Conservation (phyloP, 2,329 filamentous ascomycete species). For the Phaeoacremonium minimum region DNA sequence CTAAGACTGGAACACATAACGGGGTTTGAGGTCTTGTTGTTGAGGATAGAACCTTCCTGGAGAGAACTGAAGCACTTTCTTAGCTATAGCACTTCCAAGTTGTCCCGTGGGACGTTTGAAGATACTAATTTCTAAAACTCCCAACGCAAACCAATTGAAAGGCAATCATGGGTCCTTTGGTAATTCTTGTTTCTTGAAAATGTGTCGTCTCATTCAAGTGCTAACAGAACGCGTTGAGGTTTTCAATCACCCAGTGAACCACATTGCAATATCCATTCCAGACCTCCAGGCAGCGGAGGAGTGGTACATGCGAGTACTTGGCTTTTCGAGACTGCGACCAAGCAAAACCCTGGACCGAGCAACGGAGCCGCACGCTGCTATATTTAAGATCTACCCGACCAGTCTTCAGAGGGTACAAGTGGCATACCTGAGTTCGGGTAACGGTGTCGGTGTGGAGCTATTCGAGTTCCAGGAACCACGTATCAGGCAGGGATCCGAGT, state of each 20-base stretch:
- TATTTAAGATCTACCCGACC: slow-evolving; percentile 23
- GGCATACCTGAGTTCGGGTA: slow-evolving; percentile 23
- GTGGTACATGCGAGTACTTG: slow-evolving; percentile 1
- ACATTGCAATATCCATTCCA: slow-evolving; percentile 2
- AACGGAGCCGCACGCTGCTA: slow-evolving; percentile 16
- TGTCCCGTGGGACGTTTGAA: too few relatives aligned
- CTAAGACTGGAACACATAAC: too few relatives aligned
- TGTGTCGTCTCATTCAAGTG: too few relatives aligned
- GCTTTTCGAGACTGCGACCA: not conserved
- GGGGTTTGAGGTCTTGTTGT: too few relatives aligned
- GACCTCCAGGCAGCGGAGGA: slow-evolving; percentile 1
- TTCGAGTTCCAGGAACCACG: slow-evolving; percentile 24
- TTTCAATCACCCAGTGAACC: slow-evolving; percentile 1
- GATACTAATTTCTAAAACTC: too few relatives aligned
- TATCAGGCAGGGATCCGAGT: slow-evolving; percentile 5
- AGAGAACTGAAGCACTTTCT: too few relatives aligned
- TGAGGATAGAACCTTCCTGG: too few relatives aligned
- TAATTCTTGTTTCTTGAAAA: too few relatives aligned
- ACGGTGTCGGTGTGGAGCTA: slow-evolving; percentile 25
- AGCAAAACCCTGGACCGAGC: not conserved
- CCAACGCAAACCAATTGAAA: too few relatives aligned
- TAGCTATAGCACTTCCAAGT: too few relatives aligned
- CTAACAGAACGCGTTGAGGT: too few relatives aligned
- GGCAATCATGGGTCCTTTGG: too few relatives aligned
- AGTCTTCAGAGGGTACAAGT: slow-evolving; percentile 20